phyloP scores from a whole-genome alignment of 192 early-diverging fungal genomes.

The Dimargaris verticillata region DNA sequence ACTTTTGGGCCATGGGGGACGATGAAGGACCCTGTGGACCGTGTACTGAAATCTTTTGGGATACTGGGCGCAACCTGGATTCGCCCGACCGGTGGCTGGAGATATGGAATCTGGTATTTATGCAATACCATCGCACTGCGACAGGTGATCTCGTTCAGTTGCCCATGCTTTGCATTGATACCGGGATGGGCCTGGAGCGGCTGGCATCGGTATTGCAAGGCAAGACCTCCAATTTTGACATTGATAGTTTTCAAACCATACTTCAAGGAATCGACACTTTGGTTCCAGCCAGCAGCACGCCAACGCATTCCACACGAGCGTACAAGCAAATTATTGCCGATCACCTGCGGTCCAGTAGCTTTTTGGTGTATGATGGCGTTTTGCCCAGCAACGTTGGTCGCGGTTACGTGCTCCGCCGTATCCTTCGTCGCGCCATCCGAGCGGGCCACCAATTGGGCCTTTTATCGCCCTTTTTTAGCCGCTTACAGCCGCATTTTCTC shows the following conservation, averaged over 20 bases:
- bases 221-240: slow-evolving; percentile 96
- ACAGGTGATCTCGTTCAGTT: slow-evolving; percentile 72
- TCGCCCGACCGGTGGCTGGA: slow-evolving; percentile 37
- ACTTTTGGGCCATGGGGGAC: slow-evolving; percentile 51
- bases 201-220: slow-evolving; percentile 86
- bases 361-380: slow-evolving; percentile 91
- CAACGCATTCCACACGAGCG: not conserved
- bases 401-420: slow-evolving; percentile 66
- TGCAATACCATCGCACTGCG: slow-evolving; percentile 94
- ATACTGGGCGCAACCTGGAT: slow-evolving; percentile 22
- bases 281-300: not conserved
- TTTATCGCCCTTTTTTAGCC: slow-evolving; percentile 30
- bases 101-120: slow-evolving; percentile 82
- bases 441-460: slow-evolving; percentile 39
- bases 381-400: slow-evolving; percentile 95
- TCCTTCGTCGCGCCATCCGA: slow-evolving; percentile 36
- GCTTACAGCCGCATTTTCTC: slow-evolving; percentile 28
- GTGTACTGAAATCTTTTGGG: slow-evolving; percentile 48
- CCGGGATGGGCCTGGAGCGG: slow-evolving; percentile 93
- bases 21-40: slow-evolving; percentile 44
- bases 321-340: slow-evolving; percentile 86
- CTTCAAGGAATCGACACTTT: slow-evolving; percentile 29
- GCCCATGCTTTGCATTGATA: slow-evolving; percentile 96
- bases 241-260: slow-evolving; percentile 75
- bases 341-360: slow-evolving; percentile 89